Base-by-base conservation (phyloP, 1,284 basidiomycete species). In the Irpex rosettiformis region DNA sequence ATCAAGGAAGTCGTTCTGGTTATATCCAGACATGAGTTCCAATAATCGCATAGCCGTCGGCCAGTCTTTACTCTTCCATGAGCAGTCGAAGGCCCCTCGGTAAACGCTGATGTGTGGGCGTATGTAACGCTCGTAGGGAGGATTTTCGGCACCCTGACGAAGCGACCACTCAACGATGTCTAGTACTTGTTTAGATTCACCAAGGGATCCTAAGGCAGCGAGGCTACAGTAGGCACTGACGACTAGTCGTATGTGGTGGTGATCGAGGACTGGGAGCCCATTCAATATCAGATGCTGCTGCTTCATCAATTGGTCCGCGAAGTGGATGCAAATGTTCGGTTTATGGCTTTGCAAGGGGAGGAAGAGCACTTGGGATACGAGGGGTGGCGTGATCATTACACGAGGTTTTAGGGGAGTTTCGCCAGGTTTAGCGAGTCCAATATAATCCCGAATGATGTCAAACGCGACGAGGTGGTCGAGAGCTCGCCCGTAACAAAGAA, bases 21-120 rank as follows among this genome's bases (percentile, higher is more conserved):
- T 77, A 65, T 81, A 82, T 3, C 87, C 87, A 3, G 86, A 84
- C 82, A 89, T 84, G 61, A 88, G 71, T 62, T 87, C 82, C 68
- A 89, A 87, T 11, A 80, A 73, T 54, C 77, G 76, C 48, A 74
- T 68, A 1, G 86, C 82, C 25, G 75, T 73, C 30, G 69, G 71
- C 88, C 87, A 91, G 70, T 91, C 86, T 16, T 68, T 75, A 42
- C 75, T 75, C 54, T 79, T 77, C 79, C 82, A 81, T 68, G 87
- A 89, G 1, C 80, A 77, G 59, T 73, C 70, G 61, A 89, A 75
- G 52, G 83, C 83, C 28, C 85, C 74, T 75, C 70, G 62, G 61
- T 79, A 88, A 3, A 82, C 82, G n/a, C 72, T 70, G 45, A 73
- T 56, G 16, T 72, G 70, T 0, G 84, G 86, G 55, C 77, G 70